phyloP scores from a whole-genome alignment of 306 rosid genomes.

The Quercus suber region DNA sequence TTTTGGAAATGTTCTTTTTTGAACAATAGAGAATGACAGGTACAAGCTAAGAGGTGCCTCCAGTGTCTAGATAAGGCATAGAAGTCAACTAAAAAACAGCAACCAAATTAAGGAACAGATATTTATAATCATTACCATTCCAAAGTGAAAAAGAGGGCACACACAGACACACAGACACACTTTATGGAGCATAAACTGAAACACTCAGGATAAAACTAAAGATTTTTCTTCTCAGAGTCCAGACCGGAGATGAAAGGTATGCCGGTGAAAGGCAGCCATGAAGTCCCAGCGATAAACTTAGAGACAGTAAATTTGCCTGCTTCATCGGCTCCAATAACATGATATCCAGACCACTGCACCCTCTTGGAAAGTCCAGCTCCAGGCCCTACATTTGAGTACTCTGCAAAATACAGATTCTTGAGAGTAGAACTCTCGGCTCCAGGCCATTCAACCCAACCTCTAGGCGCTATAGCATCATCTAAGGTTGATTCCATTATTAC shows the following conservation, averaged over 20 bases:
- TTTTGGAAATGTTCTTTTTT: no score
- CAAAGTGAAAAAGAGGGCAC: no score
- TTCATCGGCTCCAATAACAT: constrained; percentile 23
- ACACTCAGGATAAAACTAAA: no score
- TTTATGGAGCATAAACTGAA: no score
- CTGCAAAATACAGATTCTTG: constrained; percentile 37
- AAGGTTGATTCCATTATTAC: constrained; percentile 40
- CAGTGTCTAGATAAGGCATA: no score
- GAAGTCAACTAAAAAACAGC: no score
- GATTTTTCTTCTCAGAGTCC: background rate
- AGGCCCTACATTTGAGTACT: constrained; percentile 35
- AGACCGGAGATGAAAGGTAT: constrained; percentile 40
- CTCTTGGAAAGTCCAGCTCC: constrained; percentile 34
- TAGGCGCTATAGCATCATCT: constrained; percentile 21
- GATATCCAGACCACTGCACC: constrained; percentile 49
- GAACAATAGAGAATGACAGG: no score
- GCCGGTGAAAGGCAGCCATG: constrained; percentile 49
- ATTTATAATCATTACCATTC: no score
- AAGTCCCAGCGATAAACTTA: constrained; percentile 37
- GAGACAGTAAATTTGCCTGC: constrained; percentile 39
- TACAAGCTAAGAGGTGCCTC: no score
- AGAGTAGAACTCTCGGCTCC: constrained; percentile 29
- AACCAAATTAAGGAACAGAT: no score
- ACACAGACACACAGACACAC: background rate
- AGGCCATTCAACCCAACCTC: constrained; percentile 51